These are phyloP conservation scores for Penicillium fimorum DNA, from an alignment of 495 filamentous ascomycete species.

Conservation along the genomic window DNA sequence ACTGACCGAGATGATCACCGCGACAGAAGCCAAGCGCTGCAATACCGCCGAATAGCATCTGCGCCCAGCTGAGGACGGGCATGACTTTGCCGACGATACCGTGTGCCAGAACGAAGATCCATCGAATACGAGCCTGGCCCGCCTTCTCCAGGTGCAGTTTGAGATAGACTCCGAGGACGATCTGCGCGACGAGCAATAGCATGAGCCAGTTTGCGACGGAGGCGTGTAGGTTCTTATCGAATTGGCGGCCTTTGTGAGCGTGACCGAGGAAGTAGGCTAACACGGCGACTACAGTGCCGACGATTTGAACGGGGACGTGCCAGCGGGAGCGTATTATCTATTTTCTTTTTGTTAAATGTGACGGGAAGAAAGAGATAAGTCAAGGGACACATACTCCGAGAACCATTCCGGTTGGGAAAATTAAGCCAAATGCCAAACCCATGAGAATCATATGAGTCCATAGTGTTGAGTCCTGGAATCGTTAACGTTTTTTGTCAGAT, in stretches of 20 bases:
- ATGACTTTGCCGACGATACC: slow-evolving; percentile 82
- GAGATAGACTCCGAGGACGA: slow-evolving; percentile 80
- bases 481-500: neutral
- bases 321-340: slow-evolving; percentile 87
- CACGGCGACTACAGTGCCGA: slow-evolving; percentile 72
- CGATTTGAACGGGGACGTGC: slow-evolving; percentile 87
- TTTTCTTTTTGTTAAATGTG: neutral
- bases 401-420: slow-evolving; percentile 96
- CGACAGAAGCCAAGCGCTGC: slow-evolving; percentile 91
- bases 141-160: slow-evolving; percentile 85
- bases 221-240: slow-evolving; percentile 79
- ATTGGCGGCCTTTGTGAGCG: slow-evolving; percentile 83
- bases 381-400: slow-evolving; percentile 64
- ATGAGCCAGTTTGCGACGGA: slow-evolving; percentile 77
- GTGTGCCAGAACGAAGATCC: slow-evolving; percentile 68
- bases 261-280: slow-evolving; percentile 90
- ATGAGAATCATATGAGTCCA: slow-evolving; percentile 95
- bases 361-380: neutral
- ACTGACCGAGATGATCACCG: slow-evolving; percentile 89
- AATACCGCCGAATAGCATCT: slow-evolving; percentile 97
- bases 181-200: slow-evolving; percentile 71
- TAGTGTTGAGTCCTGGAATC: slow-evolving; percentile 69
- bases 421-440: slow-evolving; percentile 78
- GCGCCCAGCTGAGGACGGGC: slow-evolving; percentile 84
- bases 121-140: slow-evolving; percentile 74